These are phyloP conservation scores for Trifolium fragiferum DNA, from an alignment of 306 rosid genomes.

Conservation along the genomic window DNA sequence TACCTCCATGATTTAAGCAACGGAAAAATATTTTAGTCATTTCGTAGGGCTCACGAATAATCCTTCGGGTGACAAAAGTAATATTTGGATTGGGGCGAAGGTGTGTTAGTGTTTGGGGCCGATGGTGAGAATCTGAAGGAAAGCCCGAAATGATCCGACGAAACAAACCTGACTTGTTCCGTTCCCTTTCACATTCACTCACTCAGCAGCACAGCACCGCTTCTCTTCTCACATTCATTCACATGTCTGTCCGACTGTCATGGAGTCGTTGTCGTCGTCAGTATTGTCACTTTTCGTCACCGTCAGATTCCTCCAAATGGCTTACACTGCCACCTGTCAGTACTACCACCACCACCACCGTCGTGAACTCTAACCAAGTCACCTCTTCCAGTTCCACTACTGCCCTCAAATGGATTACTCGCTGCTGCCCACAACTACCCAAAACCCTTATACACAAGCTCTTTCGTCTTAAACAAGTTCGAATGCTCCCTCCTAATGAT, in stretches of 20 bases:
- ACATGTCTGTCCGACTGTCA: slow-evolving; percentile 6
- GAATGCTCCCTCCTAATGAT: slow-evolving; percentile 49
- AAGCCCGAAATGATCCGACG: too few relatives aligned
- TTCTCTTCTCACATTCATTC: too few relatives aligned
- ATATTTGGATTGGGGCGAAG: too few relatives aligned
- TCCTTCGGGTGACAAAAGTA: too few relatives aligned
- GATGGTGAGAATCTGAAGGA: too few relatives aligned
- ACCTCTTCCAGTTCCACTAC: slow-evolving; percentile 42
- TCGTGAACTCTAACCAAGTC: slow-evolving; percentile 35
- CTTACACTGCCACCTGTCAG: slow-evolving; percentile 67
- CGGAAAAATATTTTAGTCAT: too few relatives aligned
- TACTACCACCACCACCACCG: neutral
- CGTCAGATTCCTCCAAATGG: slow-evolving; percentile 48
- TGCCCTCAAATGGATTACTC: slow-evolving; percentile 78
- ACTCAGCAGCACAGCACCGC: too few relatives aligned
- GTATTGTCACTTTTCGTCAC: neutral
- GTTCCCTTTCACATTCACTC: too few relatives aligned
- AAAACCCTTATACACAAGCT: slow-evolving; percentile 84
- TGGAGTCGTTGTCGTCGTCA: neutral
- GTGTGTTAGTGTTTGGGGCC: too few relatives aligned
- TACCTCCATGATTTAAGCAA: too few relatives aligned
- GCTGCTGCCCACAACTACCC: slow-evolving; percentile 86
- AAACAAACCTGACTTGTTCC: too few relatives aligned
- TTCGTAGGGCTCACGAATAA: too few relatives aligned
- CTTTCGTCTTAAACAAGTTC: slow-evolving; percentile 88